Base-by-base conservation (phyloP, 805 yeast species). In the Yarrowia sp. region DNA sequence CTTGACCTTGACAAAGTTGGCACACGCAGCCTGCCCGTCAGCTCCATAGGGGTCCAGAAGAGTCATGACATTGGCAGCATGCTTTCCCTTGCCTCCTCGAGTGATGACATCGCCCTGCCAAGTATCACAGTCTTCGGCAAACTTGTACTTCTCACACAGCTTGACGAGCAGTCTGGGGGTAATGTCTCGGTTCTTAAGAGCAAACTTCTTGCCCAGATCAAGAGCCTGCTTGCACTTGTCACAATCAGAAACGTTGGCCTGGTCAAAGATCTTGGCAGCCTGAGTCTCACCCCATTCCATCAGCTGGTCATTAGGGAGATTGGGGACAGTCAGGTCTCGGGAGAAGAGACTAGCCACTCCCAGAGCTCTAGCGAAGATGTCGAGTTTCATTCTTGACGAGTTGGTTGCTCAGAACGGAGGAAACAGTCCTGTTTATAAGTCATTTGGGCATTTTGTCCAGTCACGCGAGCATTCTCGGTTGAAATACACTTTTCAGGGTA, bases 11-110 rank as follows among this genome's bases (percentile, higher is more conserved):
- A 49, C 39, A n/a, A 76, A 4, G 78, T 73, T 76, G 75, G 92
- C 89, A 13, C 58, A 38, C 76, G 86, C 85, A 71, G 86, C 86
- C 47, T 83, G 83, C 38, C 87, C 88, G 72, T 86, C 90, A 38
- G 79, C 72, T 13, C 85, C 81, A 65, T 76, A 73, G 12, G 88
- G 85, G 71, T 85, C 83, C 82, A 86, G 83, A 58, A 82, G 72
- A 20, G 80, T 78, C 53, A 86, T 72, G 76, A 85, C 76, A 69
- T 85, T 84, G 13, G 84, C 81, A 68, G 86, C 82, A 71, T 85
- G 50, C 33, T 43, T 58, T 3, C 64, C 64, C 9, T n/a, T 58
- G 42, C 40, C 40, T 40, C 64, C 64, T 40, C 40, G 43, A 19
- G 58, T 19, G 43, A 52, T 36, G 43, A 36, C 58, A 14, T 52